A percentile compares a stretch with the other conserved stretches of the same genome.
These are phyloP conservation scores for Yamadazyma trypodendri DNA, from an alignment of 1,139 yeast genomes.

Conservation along the genomic window DNA sequence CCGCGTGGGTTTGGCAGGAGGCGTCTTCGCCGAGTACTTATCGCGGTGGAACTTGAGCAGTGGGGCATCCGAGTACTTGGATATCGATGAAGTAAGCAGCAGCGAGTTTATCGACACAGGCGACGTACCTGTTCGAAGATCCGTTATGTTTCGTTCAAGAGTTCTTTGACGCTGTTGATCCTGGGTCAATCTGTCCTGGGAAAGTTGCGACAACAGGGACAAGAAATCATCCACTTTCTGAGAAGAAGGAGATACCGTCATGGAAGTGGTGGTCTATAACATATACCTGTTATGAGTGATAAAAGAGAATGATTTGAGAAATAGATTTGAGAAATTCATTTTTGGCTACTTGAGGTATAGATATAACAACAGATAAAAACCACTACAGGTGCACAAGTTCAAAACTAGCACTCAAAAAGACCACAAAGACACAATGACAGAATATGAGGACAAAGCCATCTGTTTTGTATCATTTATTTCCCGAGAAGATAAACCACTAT, in stretches of 20 bases:
- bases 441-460: slow-evolving; percentile 19
- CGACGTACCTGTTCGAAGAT: not conserved
- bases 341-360: too few species aligned
- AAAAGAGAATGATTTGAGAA: too few species aligned
- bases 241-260: slow-evolving; percentile 13
- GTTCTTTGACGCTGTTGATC: slow-evolving; percentile 14
- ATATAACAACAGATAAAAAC: too few species aligned
- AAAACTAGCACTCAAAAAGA: not conserved
- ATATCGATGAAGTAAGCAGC: slow-evolving; percentile 3
- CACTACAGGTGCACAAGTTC: too few species aligned
- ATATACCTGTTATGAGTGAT: too few species aligned
- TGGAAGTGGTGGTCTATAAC: not conserved
- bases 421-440: slow-evolving; percentile 5
- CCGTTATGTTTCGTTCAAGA: slow-evolving; percentile 11
- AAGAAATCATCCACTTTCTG: slow-evolving; percentile 16
- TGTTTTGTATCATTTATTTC: slow-evolving; percentile 55
- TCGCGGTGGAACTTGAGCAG: slow-evolving; percentile 10
- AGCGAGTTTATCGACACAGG: not conserved
- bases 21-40: slow-evolving; percentile 1
- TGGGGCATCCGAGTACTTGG: slow-evolving; percentile 8
- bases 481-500: slow-evolving; percentile 56
- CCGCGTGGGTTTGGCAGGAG: slow-evolving; percentile 9
- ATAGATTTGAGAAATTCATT: slow-evolving; percentile 1
- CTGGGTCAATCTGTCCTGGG: slow-evolving; percentile 14
- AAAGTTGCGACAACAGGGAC: slow-evolving; percentile 13